Evolutionary conservation across 2,329 filamentous ascomycete genomes (phyloP).

Genomic region (Tolypocladium sp.): DNA sequence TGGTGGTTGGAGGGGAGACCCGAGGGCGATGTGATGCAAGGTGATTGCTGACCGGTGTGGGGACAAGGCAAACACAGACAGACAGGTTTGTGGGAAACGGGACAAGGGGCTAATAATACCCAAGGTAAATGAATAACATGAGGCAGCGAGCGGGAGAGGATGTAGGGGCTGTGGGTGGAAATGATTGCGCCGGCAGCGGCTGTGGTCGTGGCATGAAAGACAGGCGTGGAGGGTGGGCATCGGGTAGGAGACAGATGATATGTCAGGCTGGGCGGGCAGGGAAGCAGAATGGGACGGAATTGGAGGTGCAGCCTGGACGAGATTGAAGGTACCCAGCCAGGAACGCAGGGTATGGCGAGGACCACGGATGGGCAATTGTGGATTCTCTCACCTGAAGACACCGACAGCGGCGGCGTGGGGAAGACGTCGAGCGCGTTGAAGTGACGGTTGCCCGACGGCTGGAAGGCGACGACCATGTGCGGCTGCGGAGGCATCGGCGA

Average conservation of each 20-base stretch:
- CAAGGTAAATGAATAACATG: background rate
- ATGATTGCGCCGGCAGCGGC: background rate
- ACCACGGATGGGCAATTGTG: background rate
- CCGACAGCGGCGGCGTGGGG: background rate
- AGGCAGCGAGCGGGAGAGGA: background rate
- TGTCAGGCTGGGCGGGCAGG: background rate
- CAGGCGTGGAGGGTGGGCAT: background rate
- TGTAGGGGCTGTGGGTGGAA: background rate
- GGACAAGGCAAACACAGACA: background rate
- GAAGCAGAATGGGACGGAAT: too few relatives aligned
- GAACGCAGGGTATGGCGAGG: background rate
- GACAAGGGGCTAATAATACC: background rate
- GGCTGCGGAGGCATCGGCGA: background rate
- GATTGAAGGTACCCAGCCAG: background rate
- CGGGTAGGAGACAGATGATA: background rate
- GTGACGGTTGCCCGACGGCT: background rate
- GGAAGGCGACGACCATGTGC: constrained; percentile 1
- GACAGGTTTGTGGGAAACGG: background rate
- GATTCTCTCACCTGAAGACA: constrained; percentile 1
- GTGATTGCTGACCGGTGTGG: constrained; percentile 5
- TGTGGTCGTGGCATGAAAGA: background rate
- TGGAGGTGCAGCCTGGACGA: background rate
- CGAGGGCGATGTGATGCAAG: background rate
- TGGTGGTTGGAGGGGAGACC: background rate
- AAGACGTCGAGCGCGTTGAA: background rate